phyloP scores from a whole-genome alignment of 169 alveolate genomes.

The Plasmodium reichenowi region DNA sequence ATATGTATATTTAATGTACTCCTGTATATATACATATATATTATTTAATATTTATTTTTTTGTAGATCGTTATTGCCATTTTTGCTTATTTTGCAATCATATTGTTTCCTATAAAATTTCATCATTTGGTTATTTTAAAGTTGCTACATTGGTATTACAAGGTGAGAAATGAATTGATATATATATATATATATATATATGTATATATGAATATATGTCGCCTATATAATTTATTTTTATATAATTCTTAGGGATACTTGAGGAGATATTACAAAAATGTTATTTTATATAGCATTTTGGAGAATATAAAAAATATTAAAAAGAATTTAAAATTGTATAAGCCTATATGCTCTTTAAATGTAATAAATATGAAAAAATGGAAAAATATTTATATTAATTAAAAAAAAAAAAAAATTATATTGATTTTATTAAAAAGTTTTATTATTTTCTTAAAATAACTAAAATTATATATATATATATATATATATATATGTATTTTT shows the following conservation, averaged over 20 bases:
- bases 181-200: not conserved
- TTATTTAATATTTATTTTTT: conserved; percentile 1
- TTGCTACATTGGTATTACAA: conserved; percentile 64
- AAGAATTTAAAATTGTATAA: conserved; percentile 46
- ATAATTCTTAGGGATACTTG: conserved; percentile 40
- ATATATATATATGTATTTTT: not conserved
- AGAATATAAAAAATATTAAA: conserved; percentile 51
- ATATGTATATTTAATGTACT: not conserved
- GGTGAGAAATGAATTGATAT: conserved; percentile 13
- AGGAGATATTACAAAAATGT: conserved; percentile 71
- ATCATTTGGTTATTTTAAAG: conserved; percentile 60
- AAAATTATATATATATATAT: conserved; percentile 6
- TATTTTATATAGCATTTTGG: conserved; percentile 53
- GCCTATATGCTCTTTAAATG: conserved; percentile 72
- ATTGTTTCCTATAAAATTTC: conserved; percentile 65
- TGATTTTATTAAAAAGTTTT: not conserved
- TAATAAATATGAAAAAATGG: conserved; percentile 1
- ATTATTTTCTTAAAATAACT: not conserved
- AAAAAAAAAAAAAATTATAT: not conserved
- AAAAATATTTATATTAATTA: not conserved
- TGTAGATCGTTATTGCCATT: conserved; percentile 50
- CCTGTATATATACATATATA: not conserved
- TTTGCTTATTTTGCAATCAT: conserved; percentile 45
- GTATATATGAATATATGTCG: not conserved
- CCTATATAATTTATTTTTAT: conserved; percentile 1